Base-by-base conservation (phyloP, 2,329 filamentous ascomycete genomes). In the Penicillium sp. region DNA sequence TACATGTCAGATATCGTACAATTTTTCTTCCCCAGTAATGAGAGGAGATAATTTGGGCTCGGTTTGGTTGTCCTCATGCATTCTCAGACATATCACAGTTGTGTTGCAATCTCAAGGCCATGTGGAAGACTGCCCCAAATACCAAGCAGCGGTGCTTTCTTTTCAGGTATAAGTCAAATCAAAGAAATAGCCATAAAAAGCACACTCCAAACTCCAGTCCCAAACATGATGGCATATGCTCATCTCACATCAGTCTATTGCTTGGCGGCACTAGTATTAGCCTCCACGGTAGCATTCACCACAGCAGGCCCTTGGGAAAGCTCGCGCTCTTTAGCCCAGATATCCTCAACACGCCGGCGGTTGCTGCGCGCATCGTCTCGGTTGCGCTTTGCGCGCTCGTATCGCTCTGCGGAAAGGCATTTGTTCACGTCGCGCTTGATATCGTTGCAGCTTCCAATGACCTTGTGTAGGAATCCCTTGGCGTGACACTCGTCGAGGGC, bases 401-500 rank as follows among this genome's bases (percentile, higher is more conserved):
- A 77, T 68, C 94, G 84, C 74, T 96, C 90, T 36, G 83, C 86
- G 61, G 89, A 85, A 50, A 99, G 82, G 71, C 94, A 99, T 69
- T 85, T 83, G 76, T 90, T 94, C 66, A 99, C 89, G 55, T 90
- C 80, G 40, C 85, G 81, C 75, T 99, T 99, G 60, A 88, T 84
- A 38, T 87, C 83, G 74, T 91, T 97, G 83, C 94, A 99, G 80
- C 89, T 90, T 54, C 94, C 94, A 59, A 90, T 78, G 1, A 90
- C 87, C 76, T 96, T 97, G 84, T 89, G 92, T 55, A 99, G 77
- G 77, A 99, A 99, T 52, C 94, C 94, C 57, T 84, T 84, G 31
- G 90, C 89, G 72, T 99, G 94, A 78, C 94, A 99, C 79, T 97
- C 91, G 69, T 97, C 94, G 64, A 99, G 90, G 45, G 90, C 89